phyloP scores from a whole-genome alignment of 139 green algal genomes.

The Chlorella sp. region DNA sequence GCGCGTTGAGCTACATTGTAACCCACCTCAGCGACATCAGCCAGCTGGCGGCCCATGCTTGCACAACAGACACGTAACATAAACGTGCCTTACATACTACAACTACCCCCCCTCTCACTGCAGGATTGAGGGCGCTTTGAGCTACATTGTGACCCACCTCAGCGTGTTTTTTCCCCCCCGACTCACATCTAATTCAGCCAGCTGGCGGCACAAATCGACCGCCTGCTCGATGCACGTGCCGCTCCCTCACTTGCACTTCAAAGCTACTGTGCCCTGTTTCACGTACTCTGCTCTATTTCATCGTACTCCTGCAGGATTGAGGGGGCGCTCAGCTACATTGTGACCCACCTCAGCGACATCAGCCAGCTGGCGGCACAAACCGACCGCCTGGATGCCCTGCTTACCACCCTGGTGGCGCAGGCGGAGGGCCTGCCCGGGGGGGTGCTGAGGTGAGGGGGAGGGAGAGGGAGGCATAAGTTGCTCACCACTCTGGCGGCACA shows the following conservation, averaged over 20 bases:
- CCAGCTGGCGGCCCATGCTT: no score
- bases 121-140: constrained; percentile 48
- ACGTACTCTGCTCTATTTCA: not conserved
- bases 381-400: constrained; percentile 70
- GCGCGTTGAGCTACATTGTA: no score
- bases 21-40: constrained; percentile 56
- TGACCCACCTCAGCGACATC: constrained; percentile 63
- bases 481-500: no score
- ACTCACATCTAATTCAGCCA: no score
- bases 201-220: not conserved
- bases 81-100: not conserved
- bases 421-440: not conserved
- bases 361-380: constrained; percentile 73
- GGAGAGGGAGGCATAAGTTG: no score
- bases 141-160: constrained; percentile 30
- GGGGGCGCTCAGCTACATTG: constrained; percentile 64
- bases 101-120: not conserved
- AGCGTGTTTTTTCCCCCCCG: no score
- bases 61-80: no score
- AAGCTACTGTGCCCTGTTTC: not conserved
- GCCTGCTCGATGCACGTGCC: constrained; percentile 40
- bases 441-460: not conserved
- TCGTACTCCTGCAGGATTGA: constrained; percentile 63
- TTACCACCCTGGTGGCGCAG: constrained; percentile 33
- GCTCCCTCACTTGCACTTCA: not conserved